Evolutionary conservation across 2,329 filamentous ascomycete genomes (phyloP).

Genomic region (Diaporthe sp.): DNA sequence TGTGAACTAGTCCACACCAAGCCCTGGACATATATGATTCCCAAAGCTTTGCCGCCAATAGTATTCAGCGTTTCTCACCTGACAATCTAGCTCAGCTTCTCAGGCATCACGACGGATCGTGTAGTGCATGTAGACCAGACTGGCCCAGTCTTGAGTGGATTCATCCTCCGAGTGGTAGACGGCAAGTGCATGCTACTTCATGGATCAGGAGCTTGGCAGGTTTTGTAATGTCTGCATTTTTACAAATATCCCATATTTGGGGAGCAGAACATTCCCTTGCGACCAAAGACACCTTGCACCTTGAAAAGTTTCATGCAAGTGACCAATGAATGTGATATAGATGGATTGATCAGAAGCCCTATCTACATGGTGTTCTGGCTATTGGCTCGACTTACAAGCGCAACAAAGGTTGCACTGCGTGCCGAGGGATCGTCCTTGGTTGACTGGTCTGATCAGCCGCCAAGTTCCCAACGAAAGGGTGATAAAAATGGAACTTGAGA

Average conservation of each 20-base stretch:
- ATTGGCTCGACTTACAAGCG: not conserved
- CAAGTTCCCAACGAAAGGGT: not conserved
- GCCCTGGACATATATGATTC: not conserved
- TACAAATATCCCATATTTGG: not conserved
- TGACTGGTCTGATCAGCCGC: no score
- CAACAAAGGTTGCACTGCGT: not conserved
- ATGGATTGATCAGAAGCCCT: not conserved
- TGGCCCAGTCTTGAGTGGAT: not conserved
- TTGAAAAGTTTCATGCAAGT: not conserved
- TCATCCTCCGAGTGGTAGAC: not conserved
- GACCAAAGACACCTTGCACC: not conserved
- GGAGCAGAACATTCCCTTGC: not conserved
- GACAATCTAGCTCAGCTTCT: not conserved
- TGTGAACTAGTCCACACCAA: not conserved
- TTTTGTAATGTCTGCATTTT: not conserved
- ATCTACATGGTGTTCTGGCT: not conserved
- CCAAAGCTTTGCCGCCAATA: not conserved
- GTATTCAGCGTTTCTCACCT: not conserved
- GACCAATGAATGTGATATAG: not conserved
- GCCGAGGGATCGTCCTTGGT: not conserved
- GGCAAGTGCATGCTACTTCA: not conserved
- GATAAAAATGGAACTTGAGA: not conserved
- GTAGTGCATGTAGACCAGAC: not conserved
- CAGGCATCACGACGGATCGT: not conserved
- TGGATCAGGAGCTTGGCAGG: not conserved